Evolutionary conservation across 2,329 filamentous ascomycete species (phyloP).

Genomic region (Calonectria crousiana): DNA sequence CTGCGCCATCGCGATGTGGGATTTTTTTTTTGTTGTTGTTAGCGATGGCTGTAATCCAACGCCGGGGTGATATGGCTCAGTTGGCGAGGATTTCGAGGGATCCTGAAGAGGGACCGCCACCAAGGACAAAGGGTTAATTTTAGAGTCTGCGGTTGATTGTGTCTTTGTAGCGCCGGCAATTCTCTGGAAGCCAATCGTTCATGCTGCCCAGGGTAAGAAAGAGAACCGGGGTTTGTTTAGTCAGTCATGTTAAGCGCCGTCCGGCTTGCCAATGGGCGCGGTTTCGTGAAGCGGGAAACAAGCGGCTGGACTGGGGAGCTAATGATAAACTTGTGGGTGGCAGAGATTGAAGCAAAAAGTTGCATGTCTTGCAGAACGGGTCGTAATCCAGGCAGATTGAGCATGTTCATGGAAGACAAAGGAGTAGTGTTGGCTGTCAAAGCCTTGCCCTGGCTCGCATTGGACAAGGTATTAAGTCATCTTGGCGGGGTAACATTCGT

Average conservation of each 20-base stretch:
- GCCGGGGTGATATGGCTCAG: not conserved
- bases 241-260: slow-evolving; percentile 33
- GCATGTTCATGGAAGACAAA: not conserved
- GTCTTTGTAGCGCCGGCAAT: not conserved
- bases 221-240: slow-evolving; percentile 11
- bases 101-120: not conserved
- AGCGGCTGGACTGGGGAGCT: too few relatives aligned
- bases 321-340: not conserved
- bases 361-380: not conserved
- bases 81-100: not conserved
- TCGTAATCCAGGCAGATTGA: not conserved
- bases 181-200: slow-evolving; percentile 27
- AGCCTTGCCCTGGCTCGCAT: not conserved
- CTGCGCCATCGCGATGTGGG: not conserved
- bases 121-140: not conserved
- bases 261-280: not conserved
- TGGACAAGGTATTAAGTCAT: not conserved
- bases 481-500: not conserved
- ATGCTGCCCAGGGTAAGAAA: slow-evolving; percentile 22
- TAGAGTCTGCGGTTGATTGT: not conserved
- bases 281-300: not conserved
- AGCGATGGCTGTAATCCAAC: not conserved
- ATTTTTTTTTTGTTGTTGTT: not conserved
- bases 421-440: not conserved
- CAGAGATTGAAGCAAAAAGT: too few relatives aligned